phyloP scores from a whole-genome alignment of 1,284 basidiomycete genomes.

The Bondarzewia mesenterica region DNA sequence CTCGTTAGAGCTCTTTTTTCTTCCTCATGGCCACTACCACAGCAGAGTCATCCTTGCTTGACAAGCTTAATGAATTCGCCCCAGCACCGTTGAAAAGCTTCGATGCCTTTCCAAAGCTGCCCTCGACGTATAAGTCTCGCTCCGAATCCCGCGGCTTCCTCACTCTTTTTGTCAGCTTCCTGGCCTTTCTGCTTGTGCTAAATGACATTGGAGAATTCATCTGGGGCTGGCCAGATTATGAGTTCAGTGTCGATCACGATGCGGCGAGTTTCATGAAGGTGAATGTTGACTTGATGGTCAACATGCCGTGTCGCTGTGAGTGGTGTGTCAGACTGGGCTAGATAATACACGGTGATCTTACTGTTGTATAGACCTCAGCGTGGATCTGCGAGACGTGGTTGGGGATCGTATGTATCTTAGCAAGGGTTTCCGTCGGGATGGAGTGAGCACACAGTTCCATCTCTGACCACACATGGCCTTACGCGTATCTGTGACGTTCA shows the following conservation, averaged over 20 bases:
- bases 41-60: constrained; percentile 30
- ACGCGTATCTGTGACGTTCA: background rate
- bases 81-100: constrained; percentile 49
- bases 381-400: constrained; percentile 88
- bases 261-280: constrained; percentile 62
- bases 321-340: constrained; percentile 16
- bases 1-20: constrained; percentile 10
- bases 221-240: constrained; percentile 85
- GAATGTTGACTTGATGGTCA: constrained; percentile 86
- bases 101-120: constrained; percentile 87
- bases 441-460: constrained; percentile 38
- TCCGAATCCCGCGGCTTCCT: constrained; percentile 85
- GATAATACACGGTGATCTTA: background rate
- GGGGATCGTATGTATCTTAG: constrained; percentile 88
- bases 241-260: constrained; percentile 75
- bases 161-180: constrained; percentile 69
- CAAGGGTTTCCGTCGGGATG: constrained; percentile 80
- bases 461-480: background rate
- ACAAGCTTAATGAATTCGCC: constrained; percentile 51
- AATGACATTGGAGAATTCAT: constrained; percentile 88
- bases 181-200: constrained; percentile 71
- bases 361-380: constrained; percentile 55
- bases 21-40: background rate
- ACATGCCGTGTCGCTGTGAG: constrained; percentile 89
- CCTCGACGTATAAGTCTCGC: constrained; percentile 80